Conservation (phyloP, 2,329 filamentous ascomycete species). For the Verticillium tricorpus region DNA sequence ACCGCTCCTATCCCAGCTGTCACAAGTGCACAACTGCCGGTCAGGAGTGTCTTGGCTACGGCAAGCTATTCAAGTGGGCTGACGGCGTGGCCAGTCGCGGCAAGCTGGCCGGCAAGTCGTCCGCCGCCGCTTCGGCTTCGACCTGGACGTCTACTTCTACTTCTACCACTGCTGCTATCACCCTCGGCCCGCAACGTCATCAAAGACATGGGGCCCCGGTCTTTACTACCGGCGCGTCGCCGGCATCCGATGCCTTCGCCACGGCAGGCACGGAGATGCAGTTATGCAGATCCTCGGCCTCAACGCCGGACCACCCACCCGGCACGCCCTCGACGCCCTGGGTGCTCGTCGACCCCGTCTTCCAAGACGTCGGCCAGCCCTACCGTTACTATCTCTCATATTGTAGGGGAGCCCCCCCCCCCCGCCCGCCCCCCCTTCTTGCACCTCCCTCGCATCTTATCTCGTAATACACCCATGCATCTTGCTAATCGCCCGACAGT, state of each 20-base stretch:
- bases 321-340: constrained; percentile 25
- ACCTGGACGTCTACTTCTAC: not conserved
- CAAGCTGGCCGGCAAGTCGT: constrained; percentile 35
- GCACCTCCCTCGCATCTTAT: constrained; percentile 2
- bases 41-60: constrained; percentile 49
- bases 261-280: constrained; percentile 15
- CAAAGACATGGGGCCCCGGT: not conserved
- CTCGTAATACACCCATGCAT: not conserved
- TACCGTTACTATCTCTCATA: constrained; percentile 36
- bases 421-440: no score
- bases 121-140: constrained; percentile 20
- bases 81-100: constrained; percentile 38
- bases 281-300: constrained; percentile 12
- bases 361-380: constrained; percentile 49
- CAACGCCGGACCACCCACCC: not conserved
- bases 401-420: constrained; percentile 25
- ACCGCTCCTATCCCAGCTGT: constrained; percentile 45
- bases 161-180: not conserved
- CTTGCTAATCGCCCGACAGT: constrained; percentile 37
- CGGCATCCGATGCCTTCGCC: not conserved
- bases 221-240: not conserved
- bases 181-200: not conserved
- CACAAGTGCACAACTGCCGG: constrained; percentile 45
- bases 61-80: constrained; percentile 49
- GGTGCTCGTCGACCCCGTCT: constrained; percentile 37